These are phyloP conservation scores for Backusella morwellensis DNA, from an alignment of 192 early-diverging fungal genomes.

Conservation along the genomic window DNA sequence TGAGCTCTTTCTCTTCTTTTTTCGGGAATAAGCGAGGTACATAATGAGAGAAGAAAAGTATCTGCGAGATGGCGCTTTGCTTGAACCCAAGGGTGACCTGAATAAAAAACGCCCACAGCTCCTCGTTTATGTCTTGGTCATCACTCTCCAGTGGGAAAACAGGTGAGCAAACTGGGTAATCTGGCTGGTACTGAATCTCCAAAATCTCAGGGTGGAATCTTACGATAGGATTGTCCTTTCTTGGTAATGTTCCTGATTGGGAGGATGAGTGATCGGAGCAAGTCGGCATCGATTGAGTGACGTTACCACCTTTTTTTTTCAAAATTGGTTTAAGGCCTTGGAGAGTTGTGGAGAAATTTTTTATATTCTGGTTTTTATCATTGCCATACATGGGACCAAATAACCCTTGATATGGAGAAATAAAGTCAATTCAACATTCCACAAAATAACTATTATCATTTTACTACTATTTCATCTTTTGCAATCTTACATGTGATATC, in stretches of 20 bases:
- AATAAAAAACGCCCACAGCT: constrained; percentile 1
- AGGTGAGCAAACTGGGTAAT: constrained; percentile 15
- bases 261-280: constrained; percentile 5
- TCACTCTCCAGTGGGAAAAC: constrained; percentile 3
- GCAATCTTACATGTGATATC: constrained; percentile 37
- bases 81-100: not conserved
- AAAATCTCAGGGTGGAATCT: constrained; percentile 24
- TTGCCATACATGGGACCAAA: constrained; percentile 21
- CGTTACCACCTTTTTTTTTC: constrained; percentile 13
- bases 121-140: not conserved
- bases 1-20: not conserved
- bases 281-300: constrained; percentile 10
- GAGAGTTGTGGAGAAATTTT: not conserved
- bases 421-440: not conserved
- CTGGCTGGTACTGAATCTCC: constrained; percentile 25
- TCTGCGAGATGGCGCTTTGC: not conserved
- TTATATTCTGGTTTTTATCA: not conserved
- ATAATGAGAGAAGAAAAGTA: not conserved
- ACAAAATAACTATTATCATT: not conserved
- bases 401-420: constrained; percentile 13
- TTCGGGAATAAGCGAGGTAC: not conserved
- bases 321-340: constrained; percentile 15
- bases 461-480: not conserved
- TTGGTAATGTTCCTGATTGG: not conserved
- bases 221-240: constrained; percentile 2